Evolutionary conservation across 2,329 filamentous ascomycete genomes (phyloP).

Genomic region (Akanthomyces dipterigenus): DNA sequence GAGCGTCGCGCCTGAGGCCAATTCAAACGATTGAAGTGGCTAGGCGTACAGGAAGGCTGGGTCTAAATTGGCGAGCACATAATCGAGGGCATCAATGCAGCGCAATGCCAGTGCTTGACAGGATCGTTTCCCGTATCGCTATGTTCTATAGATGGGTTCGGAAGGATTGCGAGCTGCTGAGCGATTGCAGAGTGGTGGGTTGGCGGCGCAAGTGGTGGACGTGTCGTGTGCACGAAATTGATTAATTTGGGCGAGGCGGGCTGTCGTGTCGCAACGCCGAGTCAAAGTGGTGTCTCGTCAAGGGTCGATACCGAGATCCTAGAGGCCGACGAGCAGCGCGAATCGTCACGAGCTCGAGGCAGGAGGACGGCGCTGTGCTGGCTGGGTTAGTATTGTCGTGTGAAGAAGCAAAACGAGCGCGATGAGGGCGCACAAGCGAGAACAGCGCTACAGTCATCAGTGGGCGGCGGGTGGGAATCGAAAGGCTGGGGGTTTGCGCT

Average conservation of each 20-base stretch:
- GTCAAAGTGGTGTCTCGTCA: neutral
- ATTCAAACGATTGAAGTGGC: conserved; percentile 5
- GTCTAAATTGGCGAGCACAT: conserved; percentile 9
- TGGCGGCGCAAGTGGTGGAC: neutral
- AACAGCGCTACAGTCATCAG: neutral
- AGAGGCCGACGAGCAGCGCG: conserved; percentile 5
- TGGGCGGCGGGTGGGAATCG: neutral
- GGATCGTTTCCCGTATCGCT: neutral
- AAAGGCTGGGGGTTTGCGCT: conserved; percentile 2
- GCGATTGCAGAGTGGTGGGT: neutral
- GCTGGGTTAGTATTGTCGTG: conserved; percentile 8
- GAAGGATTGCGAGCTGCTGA: neutral
- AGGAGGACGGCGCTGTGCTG: conserved; percentile 2
- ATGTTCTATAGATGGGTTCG: neutral
- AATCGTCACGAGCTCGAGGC: conserved; percentile 8
- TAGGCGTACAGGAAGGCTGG: conserved; percentile 4
- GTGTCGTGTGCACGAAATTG: conserved; percentile 2
- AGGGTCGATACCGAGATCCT: neutral
- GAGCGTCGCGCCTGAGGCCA: conserved; percentile 5
- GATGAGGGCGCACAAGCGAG: conserved; percentile 4
- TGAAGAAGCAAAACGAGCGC: conserved; percentile 1
- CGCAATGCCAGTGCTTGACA: neutral
- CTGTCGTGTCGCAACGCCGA: neutral
- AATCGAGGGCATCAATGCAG: conserved; percentile 8
- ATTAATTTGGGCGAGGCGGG: neutral